These are phyloP conservation scores for Santalum album DNA, from an alignment of 164 flowering plant species.

Conservation along the genomic window DNA sequence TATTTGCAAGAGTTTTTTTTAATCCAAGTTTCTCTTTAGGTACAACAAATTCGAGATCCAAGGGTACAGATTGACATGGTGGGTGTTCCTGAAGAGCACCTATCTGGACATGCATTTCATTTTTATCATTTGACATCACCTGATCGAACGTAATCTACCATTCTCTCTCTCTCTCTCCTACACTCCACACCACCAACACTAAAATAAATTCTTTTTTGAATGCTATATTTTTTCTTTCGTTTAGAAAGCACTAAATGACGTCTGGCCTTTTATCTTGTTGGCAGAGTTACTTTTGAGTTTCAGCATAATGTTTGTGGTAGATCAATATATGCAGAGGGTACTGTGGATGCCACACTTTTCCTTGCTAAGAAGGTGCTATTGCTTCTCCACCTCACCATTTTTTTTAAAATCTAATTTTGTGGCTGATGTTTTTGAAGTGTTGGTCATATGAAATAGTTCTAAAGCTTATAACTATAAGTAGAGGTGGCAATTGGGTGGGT, in stretches of 20 bases:
- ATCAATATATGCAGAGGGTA: slow-evolving; percentile 93
- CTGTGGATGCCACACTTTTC: slow-evolving; percentile 81
- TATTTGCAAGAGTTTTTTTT: too few species aligned
- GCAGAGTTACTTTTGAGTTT: slow-evolving; percentile 92
- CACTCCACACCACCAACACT: neutral
- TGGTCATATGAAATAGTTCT: too few species aligned
- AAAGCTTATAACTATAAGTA: too few species aligned
- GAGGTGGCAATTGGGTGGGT: too few species aligned
- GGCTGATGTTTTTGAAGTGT: neutral
- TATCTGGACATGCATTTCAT: slow-evolving; percentile 88
- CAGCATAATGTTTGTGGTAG: slow-evolving; percentile 98
- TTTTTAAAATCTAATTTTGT: neutral
- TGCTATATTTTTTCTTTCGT: neutral
- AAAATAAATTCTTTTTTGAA: neutral
- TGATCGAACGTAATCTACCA: slow-evolving; percentile 56
- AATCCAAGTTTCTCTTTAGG: slow-evolving; percentile 25
- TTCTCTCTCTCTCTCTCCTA: neutral
- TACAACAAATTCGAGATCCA: slow-evolving; percentile 73
- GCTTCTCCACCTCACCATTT: neutral
- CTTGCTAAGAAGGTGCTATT: slow-evolving; percentile 69
- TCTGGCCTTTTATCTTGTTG: neutral
- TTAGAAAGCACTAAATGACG: neutral
- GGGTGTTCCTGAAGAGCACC: slow-evolving; percentile 87
- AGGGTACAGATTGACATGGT: slow-evolving; percentile 69
- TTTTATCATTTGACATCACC: slow-evolving; percentile 83